These are phyloP conservation scores for Agapanthus africanus DNA, from an alignment of 106 monocot genomes.

Conservation along the genomic window DNA sequence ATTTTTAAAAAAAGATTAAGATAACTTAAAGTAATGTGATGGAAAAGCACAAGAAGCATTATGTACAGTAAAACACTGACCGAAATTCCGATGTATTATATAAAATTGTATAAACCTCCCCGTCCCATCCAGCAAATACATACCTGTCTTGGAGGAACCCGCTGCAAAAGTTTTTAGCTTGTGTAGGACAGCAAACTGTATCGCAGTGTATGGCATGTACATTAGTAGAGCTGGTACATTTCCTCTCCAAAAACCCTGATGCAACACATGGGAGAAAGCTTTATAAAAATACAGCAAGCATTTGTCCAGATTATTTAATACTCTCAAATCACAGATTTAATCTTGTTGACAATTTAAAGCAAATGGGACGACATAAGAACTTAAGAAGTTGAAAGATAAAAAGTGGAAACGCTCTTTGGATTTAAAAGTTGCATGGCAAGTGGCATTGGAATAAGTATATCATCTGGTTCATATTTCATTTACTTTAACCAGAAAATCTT, in stretches of 20 bases:
- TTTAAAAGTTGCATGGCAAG: background rate
- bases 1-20: background rate
- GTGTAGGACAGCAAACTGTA: constrained; percentile 90
- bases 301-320: background rate
- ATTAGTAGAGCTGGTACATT: constrained; percentile 95
- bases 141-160: constrained; percentile 91
- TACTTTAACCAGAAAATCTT: background rate
- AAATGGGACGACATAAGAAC: background rate
- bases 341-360: background rate
- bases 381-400: background rate
- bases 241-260: constrained; percentile 97
- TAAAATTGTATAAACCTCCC: background rate
- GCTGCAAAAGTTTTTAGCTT: constrained; percentile 82
- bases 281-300: background rate
- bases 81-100: background rate
- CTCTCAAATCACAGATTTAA: background rate
- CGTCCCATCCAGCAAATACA: background rate
- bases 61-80: background rate
- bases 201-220: constrained; percentile 98
- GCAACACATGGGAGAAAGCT: background rate
- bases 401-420: background rate
- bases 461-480: background rate
- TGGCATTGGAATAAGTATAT: background rate
- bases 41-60: background rate
- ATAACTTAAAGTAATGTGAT: background rate